These are phyloP conservation scores for Xylariomycetidae sp. DNA, from an alignment of 2,329 filamentous ascomycete genomes.

Conservation along the genomic window DNA sequence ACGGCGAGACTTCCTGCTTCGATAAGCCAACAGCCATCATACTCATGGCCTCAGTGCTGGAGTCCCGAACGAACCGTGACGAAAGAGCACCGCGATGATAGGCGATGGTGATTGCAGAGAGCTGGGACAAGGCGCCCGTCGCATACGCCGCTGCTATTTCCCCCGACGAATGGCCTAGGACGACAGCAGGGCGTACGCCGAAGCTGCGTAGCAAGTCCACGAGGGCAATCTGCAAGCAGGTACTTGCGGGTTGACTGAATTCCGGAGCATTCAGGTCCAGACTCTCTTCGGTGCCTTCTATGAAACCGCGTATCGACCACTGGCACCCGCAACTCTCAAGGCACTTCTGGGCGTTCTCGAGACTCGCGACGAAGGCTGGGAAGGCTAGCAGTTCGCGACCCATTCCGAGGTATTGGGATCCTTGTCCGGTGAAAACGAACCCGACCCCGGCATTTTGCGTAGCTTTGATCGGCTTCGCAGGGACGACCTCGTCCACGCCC, in stretches of 20 bases:
- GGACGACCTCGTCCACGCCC: too few relatives aligned
- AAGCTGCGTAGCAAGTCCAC: slow-evolving; percentile 5
- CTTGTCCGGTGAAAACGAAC: slow-evolving; percentile 9
- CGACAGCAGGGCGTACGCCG: slow-evolving; percentile 1
- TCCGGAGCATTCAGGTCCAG: slow-evolving; percentile 3
- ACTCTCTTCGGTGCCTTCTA: neutral
- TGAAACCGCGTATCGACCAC: slow-evolving; percentile 1
- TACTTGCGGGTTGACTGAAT: slow-evolving; percentile 5
- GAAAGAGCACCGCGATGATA: slow-evolving; percentile 7
- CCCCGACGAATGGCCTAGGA: slow-evolving; percentile 7
- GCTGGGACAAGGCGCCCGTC: slow-evolving; percentile 3
- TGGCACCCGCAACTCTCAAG: slow-evolving; percentile 3
- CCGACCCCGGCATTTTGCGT: slow-evolving; percentile 1
- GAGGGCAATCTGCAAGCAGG: slow-evolving; percentile 7
- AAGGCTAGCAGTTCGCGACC: slow-evolving; percentile 3
- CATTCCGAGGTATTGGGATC: slow-evolving; percentile 7
- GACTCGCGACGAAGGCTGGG: slow-evolving; percentile 1
- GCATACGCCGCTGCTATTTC: slow-evolving; percentile 10
- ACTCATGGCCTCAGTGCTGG: neutral
- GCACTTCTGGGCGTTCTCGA: slow-evolving; percentile 1
- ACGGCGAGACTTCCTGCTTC: neutral
- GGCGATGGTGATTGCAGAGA: neutral
- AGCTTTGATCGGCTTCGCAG: neutral
- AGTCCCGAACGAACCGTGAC: neutral
- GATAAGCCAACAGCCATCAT: slow-evolving; percentile 9